Evolutionary conservation across 768 basidiomycete species (phyloP), one percentile per base, ranked within the genome.

Genomic region (Paxillus ammoniavirescens): DNA sequence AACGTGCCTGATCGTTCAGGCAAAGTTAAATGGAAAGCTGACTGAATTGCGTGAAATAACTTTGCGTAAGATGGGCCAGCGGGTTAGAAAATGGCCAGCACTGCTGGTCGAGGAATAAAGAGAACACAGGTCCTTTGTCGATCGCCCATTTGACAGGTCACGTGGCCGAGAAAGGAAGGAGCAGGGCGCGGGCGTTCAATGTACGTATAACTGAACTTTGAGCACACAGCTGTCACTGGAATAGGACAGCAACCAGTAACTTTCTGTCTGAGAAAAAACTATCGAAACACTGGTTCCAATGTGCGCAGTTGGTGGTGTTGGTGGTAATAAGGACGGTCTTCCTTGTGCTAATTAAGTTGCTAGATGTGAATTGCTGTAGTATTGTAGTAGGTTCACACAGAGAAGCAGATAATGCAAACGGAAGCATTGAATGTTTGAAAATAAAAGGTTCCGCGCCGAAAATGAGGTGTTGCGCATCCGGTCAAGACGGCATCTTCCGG

Each of bases 371-470:
- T 26, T 43, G 23, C 23, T 43, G 21, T 43, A 43, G 21, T 12
- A 26, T 35, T 43, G 31, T 58, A 45, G 36, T 14, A 13, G 5
- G 37, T 50, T 62, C 62, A 62, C 61, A 62, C 62, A 15, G 56
- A 47, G 51, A 57, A 57, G 31, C 23, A 42, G 43, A 50, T 45
- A 33, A 21, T 57, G 50, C 26, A 41, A 13, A 21, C 37, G 45
- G 47, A 40, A 37, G 47, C 42, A 52, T 55, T 55, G 42, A 21
- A 4, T 4, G 14, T 23, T 33, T 14, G 8, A 31, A 33, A 45
- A 54, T 35, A 56, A 68, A 69, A 62, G 63, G 59, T 26, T 60
- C 67, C 67, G 67, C 60, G 57, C 63, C 66, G 67, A 69, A 52
- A 68, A 66, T 66, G 55, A 53, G 60, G 58, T 63, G 48, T 5